A percentile compares a stretch with the other conserved stretches of the same genome.
Conservation (phyloP, 495 filamentous ascomycete genomes). For the Penicillium nucicola region DNA sequence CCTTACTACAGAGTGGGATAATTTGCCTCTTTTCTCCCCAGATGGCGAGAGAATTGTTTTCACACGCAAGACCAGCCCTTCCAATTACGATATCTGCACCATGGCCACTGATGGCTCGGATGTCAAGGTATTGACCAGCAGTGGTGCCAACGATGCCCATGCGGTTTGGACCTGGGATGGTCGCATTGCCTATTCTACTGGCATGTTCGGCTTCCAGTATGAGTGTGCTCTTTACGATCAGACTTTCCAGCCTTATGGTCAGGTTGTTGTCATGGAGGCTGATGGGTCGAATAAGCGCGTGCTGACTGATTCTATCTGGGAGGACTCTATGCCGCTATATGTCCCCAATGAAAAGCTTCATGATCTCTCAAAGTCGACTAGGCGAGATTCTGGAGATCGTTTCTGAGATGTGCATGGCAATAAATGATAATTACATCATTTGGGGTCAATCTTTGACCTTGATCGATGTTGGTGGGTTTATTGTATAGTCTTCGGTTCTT, state of each 20-base stretch:
- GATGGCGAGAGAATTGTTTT: constrained; percentile 28
- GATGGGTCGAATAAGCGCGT: constrained; percentile 29
- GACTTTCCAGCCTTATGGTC: constrained; percentile 36
- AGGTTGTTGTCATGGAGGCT: constrained; percentile 32
- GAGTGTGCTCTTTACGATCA: constrained; percentile 31
- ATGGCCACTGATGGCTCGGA: constrained; percentile 35
- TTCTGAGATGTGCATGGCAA: too few relatives aligned
- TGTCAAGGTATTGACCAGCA: constrained; percentile 28
- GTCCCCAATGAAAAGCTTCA: constrained; percentile 12
- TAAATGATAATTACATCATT: too few relatives aligned
- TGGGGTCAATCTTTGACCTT: too few relatives aligned
- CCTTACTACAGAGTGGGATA: constrained; percentile 29
- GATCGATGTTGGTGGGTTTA: too few relatives aligned
- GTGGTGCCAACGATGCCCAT: constrained; percentile 39
- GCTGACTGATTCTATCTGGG: constrained; percentile 32
- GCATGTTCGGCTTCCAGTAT: constrained; percentile 33
- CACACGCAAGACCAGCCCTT: constrained; percentile 24
- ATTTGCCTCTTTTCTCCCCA: constrained; percentile 29
- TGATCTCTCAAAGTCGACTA: too few relatives aligned
- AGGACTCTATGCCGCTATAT: constrained; percentile 33
- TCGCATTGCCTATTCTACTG: constrained; percentile 29
- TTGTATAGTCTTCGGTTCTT: too few relatives aligned
- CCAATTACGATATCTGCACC: constrained; percentile 37
- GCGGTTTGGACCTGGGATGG: constrained; percentile 39
- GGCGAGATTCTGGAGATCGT: too few relatives aligned